Percentiles rank a stretch among this genome's conserved stretches.
Conservation (phyloP, 2,329 filamentous ascomycete species). For the Aspergillus tamarii region DNA sequence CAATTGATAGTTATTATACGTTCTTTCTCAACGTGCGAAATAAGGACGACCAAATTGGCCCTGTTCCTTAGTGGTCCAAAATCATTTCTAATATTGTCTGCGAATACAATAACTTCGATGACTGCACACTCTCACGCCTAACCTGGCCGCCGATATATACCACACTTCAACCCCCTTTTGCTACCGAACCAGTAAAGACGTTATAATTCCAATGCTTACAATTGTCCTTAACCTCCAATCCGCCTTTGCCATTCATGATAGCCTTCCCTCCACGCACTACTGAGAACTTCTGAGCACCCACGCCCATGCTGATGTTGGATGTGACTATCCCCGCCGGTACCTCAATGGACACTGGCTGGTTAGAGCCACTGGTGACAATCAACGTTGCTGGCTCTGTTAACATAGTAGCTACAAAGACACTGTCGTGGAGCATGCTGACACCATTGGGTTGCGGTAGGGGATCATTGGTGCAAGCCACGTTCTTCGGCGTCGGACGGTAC, state of each 20-base stretch:
- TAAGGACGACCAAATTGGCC: no score
- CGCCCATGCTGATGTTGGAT: conserved; percentile 35
- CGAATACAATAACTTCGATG: no score
- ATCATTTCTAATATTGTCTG: no score
- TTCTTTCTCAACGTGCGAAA: no score
- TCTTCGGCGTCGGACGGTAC: conserved; percentile 37
- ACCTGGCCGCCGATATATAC: no score
- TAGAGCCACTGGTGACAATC: conserved; percentile 32
- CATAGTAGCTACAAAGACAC: conserved; percentile 37
- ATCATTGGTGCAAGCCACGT: conserved; percentile 29
- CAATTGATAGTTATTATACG: no score
- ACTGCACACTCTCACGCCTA: no score
- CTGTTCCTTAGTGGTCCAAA: no score
- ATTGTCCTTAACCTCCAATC: conserved; percentile 25
- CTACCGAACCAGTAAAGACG: conserved; percentile 32
- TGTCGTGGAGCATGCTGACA: conserved; percentile 29
- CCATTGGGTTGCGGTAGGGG: conserved; percentile 30
- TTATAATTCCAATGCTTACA: conserved; percentile 39
- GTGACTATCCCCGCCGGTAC: conserved; percentile 37
- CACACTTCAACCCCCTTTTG: not conserved
- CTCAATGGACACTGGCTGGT: conserved; percentile 25
- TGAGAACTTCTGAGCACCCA: conserved; percentile 34
- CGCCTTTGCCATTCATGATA: conserved; percentile 20
- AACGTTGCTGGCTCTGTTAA: conserved; percentile 32
- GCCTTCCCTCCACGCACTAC: conserved; percentile 26